Evolutionary conservation across 202 grass and related monocot genomes (phyloP).

Genomic region (Brachypodium distachyon): DNA sequence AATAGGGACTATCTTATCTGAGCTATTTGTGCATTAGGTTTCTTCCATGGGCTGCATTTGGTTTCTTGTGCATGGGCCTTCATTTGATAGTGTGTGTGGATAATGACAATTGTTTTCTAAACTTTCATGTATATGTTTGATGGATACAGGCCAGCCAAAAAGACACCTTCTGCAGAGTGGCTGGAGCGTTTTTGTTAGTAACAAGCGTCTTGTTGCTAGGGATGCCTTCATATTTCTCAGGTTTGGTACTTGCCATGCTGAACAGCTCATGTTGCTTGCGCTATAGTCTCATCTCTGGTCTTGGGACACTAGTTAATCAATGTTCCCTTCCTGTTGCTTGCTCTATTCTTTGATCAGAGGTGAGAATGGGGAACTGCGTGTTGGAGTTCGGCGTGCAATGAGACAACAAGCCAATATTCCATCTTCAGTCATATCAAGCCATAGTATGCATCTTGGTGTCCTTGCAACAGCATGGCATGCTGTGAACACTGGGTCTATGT

Average conservation of each 20-base stretch:
- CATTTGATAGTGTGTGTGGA: not conserved
- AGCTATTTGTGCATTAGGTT: too few species aligned
- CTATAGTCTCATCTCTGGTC: not conserved
- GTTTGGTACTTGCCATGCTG: conserved; percentile 17
- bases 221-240: conserved; percentile 93
- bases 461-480: conserved; percentile 96
- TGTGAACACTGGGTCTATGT: conserved; percentile 65
- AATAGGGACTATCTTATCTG: too few species aligned
- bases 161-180: conserved; percentile 90
- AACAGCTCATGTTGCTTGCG: not conserved
- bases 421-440: conserved; percentile 88
- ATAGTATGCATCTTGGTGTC: conserved; percentile 96
- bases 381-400: conserved; percentile 74
- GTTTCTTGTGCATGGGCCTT: not conserved
- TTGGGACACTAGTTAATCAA: not conserved
- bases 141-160: conserved; percentile 67
- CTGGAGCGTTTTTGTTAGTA: conserved; percentile 87
- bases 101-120: not conserved
- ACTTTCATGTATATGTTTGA: not conserved
- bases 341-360: conserved; percentile 40
- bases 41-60: not conserved
- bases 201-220: conserved; percentile 70
- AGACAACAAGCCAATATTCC: conserved; percentile 71
- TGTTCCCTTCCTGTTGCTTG: not conserved
- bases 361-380: conserved; percentile 74